A percentile compares a stretch with the other conserved stretches of the same genome.
These are phyloP conservation scores for Cordyceps javanica DNA, from an alignment of 2,329 filamentous ascomycete genomes.

Conservation along the genomic window DNA sequence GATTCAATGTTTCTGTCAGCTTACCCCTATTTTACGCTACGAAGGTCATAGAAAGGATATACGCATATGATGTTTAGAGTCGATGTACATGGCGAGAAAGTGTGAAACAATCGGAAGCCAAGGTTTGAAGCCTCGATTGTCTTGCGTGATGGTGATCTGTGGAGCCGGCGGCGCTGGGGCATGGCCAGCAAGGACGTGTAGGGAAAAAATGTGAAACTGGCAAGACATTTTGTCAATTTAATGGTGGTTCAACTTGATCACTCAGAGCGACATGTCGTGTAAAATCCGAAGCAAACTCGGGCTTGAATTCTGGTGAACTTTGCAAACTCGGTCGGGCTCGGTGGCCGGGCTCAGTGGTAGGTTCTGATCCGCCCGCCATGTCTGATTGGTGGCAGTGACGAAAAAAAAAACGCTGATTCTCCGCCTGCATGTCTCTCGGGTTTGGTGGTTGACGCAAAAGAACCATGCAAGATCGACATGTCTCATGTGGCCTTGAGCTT, in stretches of 20 bases:
- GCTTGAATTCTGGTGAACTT: background rate
- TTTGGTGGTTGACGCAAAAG: background rate
- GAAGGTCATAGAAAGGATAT: conserved; percentile 4
- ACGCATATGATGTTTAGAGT: background rate
- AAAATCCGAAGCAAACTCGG: background rate
- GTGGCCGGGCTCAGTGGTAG: background rate
- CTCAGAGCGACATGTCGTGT: too few relatives aligned
- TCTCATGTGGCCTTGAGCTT: background rate
- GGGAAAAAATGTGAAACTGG: too few relatives aligned
- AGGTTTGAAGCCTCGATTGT: background rate
- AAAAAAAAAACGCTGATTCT: too few relatives aligned
- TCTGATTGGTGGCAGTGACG: background rate
- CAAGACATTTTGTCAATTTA: too few relatives aligned
- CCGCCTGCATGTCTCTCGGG: background rate
- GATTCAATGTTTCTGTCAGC: background rate
- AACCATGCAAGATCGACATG: conserved; percentile 3
- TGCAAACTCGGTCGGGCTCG: too few relatives aligned
- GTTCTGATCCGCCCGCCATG: background rate
- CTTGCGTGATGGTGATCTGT: too few relatives aligned
- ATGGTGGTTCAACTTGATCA: too few relatives aligned
- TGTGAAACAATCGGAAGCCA: background rate
- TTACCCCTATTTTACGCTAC: background rate
- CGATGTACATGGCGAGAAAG: background rate
- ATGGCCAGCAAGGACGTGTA: too few relatives aligned
- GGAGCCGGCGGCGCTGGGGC: too few relatives aligned